Evolutionary conservation across 495 filamentous ascomycete species (phyloP).

Genomic region (Penicillium chermesinum): DNA sequence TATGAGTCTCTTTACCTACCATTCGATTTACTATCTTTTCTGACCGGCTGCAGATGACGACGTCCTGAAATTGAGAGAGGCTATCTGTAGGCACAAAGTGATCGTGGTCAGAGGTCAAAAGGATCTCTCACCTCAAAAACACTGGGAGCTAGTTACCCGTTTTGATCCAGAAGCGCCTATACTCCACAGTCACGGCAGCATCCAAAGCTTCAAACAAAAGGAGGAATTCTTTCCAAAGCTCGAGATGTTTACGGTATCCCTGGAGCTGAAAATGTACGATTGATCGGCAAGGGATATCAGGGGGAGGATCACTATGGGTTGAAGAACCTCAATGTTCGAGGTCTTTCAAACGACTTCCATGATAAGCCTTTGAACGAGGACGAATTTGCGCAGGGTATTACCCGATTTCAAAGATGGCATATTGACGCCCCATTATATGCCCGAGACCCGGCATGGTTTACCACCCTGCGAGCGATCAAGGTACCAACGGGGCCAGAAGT

Average conservation of each 20-base stretch:
- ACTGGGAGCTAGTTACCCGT: conserved; percentile 38
- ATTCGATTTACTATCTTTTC: too few relatives aligned
- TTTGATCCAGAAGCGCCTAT: conserved; percentile 32
- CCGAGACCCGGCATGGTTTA: conserved; percentile 38
- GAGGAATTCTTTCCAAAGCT: too few relatives aligned
- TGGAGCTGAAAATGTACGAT: conserved; percentile 36
- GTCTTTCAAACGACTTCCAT: conserved; percentile 35
- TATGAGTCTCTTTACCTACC: too few relatives aligned
- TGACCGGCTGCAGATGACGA: conserved; percentile 35
- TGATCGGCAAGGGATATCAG: conserved; percentile 41
- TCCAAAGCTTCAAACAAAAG: conserved; percentile 28
- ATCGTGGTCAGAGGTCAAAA: conserved; percentile 35
- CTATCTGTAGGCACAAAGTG: conserved; percentile 37
- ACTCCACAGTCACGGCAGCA: conserved; percentile 33
- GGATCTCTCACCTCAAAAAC: conserved; percentile 30
- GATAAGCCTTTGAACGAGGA: conserved; percentile 17
- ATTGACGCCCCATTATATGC: conserved; percentile 42
- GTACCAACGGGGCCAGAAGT: conserved; percentile 25
- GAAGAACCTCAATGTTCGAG: conserved; percentile 28
- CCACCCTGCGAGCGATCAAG: conserved; percentile 36
- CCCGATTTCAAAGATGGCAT: conserved; percentile 40
- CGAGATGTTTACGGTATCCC: conserved; percentile 34
- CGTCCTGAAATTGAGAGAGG: conserved; percentile 27
- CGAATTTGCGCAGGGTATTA: too few relatives aligned
- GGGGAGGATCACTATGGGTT: conserved; percentile 38